Evolutionary conservation across 352 stramenopile genomes (phyloP), one percentile per base, ranked within the genome.

Genomic region (Pythium myriotylum): DNA sequence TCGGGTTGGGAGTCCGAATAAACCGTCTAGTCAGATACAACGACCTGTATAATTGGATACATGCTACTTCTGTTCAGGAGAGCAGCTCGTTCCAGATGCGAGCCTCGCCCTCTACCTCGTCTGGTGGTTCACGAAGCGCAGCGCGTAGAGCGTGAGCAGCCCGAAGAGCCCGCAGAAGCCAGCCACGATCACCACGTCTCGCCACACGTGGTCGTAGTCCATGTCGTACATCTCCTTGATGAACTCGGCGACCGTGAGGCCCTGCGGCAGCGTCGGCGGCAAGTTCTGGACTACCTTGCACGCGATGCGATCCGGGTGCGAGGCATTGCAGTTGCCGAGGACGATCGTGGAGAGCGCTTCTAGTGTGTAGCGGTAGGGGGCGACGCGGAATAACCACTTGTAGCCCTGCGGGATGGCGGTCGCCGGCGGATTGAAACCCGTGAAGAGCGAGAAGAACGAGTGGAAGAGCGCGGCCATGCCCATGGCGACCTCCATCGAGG

Each of bases 371-470:
- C 41, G 50, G 12, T 54, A 35, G 3, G 64, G 62, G 65, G 37
- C 41, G 50, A n/a, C 45, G 42, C 3, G 64, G 62, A 81, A 83
- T 24, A 84, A 62, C 77, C 75, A 84, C 45, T 78, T 73, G 61
- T 83, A 83, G 10, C 70, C 76, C 0, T 57, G 20, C 3, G 73
- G 77, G 39, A 87, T 83, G 20, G 62, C 62, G 14, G 71, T 66
- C 13, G 76, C 68, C 17, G 78, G 78, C 22, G 78, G 78, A 46
- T 88, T 88, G 67, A 81, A 88, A 22, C 81, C 81, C 68, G 77
- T 80, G 64, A 88, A 89, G 17, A 89, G 60, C 57, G 89, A 76
- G 58, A 86, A 86, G 45, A 89, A 67, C 45, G 77, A 76, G 54
- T 86, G 81, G 40, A 88, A 23, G 22, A 75, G 37, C 19, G 60